phyloP scores from a whole-genome alignment of 768 basidiomycete species.

The Boletus insuetus region DNA sequence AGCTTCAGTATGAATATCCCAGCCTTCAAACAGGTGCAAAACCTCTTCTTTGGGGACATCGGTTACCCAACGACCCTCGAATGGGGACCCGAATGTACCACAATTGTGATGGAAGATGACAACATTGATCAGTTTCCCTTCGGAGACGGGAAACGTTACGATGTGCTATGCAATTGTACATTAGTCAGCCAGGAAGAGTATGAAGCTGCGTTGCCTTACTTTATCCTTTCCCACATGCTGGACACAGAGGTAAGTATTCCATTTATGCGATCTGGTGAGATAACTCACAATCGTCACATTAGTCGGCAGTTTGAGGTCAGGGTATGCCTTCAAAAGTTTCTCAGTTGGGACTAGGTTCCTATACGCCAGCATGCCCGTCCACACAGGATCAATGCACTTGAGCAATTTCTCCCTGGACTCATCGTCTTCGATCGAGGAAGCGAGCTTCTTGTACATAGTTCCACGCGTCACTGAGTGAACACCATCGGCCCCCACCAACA shows the following conservation, averaged over 20 bases:
- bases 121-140: constrained; percentile 36
- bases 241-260: background rate
- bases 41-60: constrained; percentile 34
- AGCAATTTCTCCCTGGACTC: constrained; percentile 7
- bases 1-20: constrained; percentile 9
- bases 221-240: constrained; percentile 26
- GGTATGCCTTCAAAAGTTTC: constrained; percentile 30
- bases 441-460: constrained; percentile 23
- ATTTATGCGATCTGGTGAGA: background rate
- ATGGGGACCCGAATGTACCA: constrained; percentile 30
- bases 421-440: constrained; percentile 2
- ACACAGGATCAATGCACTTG: constrained; percentile 33
- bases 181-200: background rate
- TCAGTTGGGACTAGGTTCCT: constrained; percentile 34
- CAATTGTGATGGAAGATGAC: constrained; percentile 30
- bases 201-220: background rate
- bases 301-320: constrained; percentile 25
- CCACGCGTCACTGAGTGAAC: constrained; percentile 36
- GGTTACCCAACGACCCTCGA: constrained; percentile 29
- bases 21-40: constrained; percentile 28
- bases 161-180: constrained; percentile 32
- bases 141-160: constrained; percentile 39
- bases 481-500: constrained; percentile 45
- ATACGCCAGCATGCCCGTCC: constrained; percentile 40
- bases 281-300: constrained; percentile 22